Evolutionary conservation across 768 basidiomycete genomes (phyloP), one percentile per base, ranked within the genome.

Genomic region (Leccinum sublutescens): DNA sequence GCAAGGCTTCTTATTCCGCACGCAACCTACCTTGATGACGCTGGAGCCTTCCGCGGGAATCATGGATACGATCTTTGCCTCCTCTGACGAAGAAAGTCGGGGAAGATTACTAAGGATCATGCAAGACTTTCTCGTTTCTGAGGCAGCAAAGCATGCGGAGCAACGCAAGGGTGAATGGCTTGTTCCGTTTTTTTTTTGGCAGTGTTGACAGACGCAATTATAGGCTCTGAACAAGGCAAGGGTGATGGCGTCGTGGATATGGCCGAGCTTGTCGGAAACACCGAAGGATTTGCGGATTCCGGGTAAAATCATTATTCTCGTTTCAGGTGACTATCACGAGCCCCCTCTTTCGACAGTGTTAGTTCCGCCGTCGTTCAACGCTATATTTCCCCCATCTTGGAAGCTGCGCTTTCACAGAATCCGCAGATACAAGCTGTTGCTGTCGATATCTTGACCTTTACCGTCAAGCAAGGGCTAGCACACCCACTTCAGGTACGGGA

Each of bases 281-380:
- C 94, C 0, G 90, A 94, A 66, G 93, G 89, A 1, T 96, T 98
- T 71, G 94, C 96, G 0, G 97, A 98, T 66, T 98, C 96, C 6
- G 95, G 95, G 97, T 98, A 74, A 66, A 61, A 31, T 19, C 11
- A 17, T n/a, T 48, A 31, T 38, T 56, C 47, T n/a, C 3, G 1
- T 25, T 51, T 8, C 33, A 5, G 31, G 9, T 19, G 27, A 50
- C 31, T 15, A 27, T 38, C 27, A 52, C 34, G 31, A 66, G 1
- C 61, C 5, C 7, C n/a, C 7, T 45, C 19, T 9, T 19, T 45
- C 5, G 10, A 11, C 43, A 45, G 43, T 45, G 43, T 45, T 19
- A 45, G 43, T 19, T 45, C 43, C 43, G 43, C 43, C 43, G 83
- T 99, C 38, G 88, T 98, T 0, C 97, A 99, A 68, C 90, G 96